Evolutionary conservation across 1,284 basidiomycete genomes (phyloP).

Genomic region (Exsudoporus floridanus): DNA sequence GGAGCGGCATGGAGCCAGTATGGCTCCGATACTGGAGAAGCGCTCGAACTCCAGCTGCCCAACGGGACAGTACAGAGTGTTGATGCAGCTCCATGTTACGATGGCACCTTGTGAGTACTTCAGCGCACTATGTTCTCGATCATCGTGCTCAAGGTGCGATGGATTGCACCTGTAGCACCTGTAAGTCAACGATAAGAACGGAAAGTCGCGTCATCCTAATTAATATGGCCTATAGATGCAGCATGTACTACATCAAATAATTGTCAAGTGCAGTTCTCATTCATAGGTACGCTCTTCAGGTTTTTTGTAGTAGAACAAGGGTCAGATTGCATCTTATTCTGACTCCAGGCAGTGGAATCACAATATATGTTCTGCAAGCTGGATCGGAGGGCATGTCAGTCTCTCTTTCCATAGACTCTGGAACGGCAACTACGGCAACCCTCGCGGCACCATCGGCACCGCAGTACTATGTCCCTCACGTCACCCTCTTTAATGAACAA

Average conservation of each 20-base stretch:
- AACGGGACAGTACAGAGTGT: slow-evolving; percentile 26
- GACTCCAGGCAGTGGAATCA: slow-evolving; percentile 27
- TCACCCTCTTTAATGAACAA: slow-evolving; percentile 23
- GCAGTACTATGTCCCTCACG: slow-evolving; percentile 25
- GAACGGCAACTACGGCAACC: slow-evolving; percentile 17
- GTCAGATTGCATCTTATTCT: neutral
- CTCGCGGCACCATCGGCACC: slow-evolving; percentile 23
- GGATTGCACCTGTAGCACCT: slow-evolving; percentile 18
- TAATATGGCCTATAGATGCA: slow-evolving; percentile 21
- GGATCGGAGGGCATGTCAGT: slow-evolving; percentile 30
- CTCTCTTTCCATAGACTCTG: slow-evolving; percentile 27
- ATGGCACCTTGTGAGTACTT: slow-evolving; percentile 28
- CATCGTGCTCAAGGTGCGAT: slow-evolving; percentile 3
- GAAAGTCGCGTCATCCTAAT: neutral
- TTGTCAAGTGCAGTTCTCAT: slow-evolving; percentile 28
- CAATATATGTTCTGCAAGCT: slow-evolving; percentile 32
- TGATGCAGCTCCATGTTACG: slow-evolving; percentile 23
- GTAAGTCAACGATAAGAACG: slow-evolving; percentile 13
- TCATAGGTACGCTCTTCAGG: slow-evolving; percentile 14
- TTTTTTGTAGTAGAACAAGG: neutral
- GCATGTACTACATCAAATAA: slow-evolving; percentile 25
- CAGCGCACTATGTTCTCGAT: neutral
- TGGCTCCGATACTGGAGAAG: slow-evolving; percentile 24
- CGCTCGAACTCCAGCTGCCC: slow-evolving; percentile 21
- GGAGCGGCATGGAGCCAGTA: slow-evolving; percentile 31